Evolutionary conservation across 1,139 yeast species (phyloP).

Genomic region (Nakaseomyces bracarensis): DNA sequence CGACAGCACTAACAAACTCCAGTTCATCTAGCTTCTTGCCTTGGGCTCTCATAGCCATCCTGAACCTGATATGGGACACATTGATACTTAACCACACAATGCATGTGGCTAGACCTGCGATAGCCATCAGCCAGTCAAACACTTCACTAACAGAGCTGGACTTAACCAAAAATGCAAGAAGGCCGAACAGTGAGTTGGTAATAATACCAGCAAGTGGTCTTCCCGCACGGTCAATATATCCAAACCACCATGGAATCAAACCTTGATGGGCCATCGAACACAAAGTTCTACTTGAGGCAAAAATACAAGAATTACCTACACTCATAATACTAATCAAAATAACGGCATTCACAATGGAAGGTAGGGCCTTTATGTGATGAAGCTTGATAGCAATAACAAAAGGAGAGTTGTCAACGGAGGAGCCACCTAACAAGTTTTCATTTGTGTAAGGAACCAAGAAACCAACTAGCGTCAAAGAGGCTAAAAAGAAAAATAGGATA

Average conservation of each 20-base stretch:
- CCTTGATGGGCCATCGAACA: constrained; percentile 77
- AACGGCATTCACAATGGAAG: constrained; percentile 66
- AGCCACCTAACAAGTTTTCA: constrained; percentile 41
- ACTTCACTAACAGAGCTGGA: constrained; percentile 53
- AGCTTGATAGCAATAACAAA: constrained; percentile 58
- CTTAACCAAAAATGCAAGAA: constrained; percentile 69
- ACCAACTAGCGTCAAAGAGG: constrained; percentile 53
- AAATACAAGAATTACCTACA: constrained; percentile 69
- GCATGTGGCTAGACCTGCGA: constrained; percentile 75
- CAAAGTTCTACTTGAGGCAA: constrained; percentile 73
- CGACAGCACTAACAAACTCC: constrained; percentile 59
- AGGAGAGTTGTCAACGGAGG: constrained; percentile 47
- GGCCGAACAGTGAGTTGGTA: constrained; percentile 70
- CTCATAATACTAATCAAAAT: constrained; percentile 61
- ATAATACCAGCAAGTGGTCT: constrained; percentile 53
- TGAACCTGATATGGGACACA: constrained; percentile 66
- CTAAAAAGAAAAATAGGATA: constrained; percentile 54
- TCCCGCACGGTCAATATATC: constrained; percentile 52
- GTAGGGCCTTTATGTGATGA: constrained; percentile 50
- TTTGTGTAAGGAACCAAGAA: constrained; percentile 59
- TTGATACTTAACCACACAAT: constrained; percentile 80
- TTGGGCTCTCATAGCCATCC: constrained; percentile 60
- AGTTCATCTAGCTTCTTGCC: constrained; percentile 60
- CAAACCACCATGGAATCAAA: constrained; percentile 65
- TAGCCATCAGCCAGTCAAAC: constrained; percentile 69